Base-by-base conservation (phyloP, 768 basidiomycete species). In the Termitomyces sp. region DNA sequence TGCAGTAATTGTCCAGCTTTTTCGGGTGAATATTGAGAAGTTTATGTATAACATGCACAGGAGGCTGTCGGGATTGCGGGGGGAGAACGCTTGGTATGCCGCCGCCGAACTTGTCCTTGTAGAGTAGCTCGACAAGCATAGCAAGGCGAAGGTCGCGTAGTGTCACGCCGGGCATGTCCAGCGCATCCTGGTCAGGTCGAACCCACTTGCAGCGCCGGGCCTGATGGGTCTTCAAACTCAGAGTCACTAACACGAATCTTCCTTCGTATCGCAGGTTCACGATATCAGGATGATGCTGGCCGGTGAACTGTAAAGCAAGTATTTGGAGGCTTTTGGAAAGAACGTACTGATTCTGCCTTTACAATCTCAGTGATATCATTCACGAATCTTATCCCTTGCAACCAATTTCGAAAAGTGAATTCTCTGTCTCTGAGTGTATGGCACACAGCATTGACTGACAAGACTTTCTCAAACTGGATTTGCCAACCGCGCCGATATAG, bases 111-210 rank as follows among this genome's bases (percentile, higher is more conserved):
- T 46, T 8, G 10, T 49, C 15, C 0, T 15, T 19, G 51, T 58
- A 64, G 8, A 63, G 52, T 0, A 26, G 56, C 60, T 84, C 80
- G n/a, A 78, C 60, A 12, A 68, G 66, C 8, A 67, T 65, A 8
- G 80, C 82, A 35, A 82, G 66, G 46, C 81, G 78, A 33, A 82
- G 54, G 59, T 85, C 83, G 31, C 78, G 78, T 5, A 68, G 63
- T 0, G 83, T 83, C 44, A 83, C 73, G 12, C 80, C 77, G 0
- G 79, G 71, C 3, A 53, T 43, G 10, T 45, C 15, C 31, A 69
- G 40, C 6, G 10, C 3, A 4, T 7, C 10, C 12, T 28, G 12
- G 33, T 26, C 5, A 2, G 0, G 31, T 11, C 23, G 19, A 23
- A 46, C 26, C 62, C 58, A 55, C 3, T 19, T n/a, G 5, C 58